A percentile compares a stretch with the other conserved stretches of the same genome.
Conservation (phyloP, 257 asterid genomes). For the Petunia axillaris region DNA sequence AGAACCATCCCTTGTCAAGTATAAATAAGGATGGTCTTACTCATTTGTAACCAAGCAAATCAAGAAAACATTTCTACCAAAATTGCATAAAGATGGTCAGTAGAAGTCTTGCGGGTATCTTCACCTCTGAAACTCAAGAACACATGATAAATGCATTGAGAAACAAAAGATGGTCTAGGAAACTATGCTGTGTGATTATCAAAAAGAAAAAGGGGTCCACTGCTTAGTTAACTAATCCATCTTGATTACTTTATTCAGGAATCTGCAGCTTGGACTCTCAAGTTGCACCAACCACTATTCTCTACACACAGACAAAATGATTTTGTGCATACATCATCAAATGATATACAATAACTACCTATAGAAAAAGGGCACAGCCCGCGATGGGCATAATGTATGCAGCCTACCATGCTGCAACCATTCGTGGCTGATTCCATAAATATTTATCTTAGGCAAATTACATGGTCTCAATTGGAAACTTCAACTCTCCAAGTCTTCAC, state of each 20-base stretch:
- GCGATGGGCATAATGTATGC: too few relatives aligned
- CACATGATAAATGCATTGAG: constrained; percentile 20
- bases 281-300: neutral
- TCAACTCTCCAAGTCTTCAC: neutral
- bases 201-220: neutral
- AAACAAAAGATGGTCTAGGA: constrained; percentile 2
- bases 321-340: neutral
- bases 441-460: neutral
- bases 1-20: too few relatives aligned
- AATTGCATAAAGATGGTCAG: constrained; percentile 3
- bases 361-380: neutral
- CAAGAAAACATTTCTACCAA: neutral
- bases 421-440: too few relatives aligned
- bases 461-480: neutral
- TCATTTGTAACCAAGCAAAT: too few relatives aligned
- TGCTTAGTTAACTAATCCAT: neutral
- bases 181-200: neutral
- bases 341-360: neutral
- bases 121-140: constrained; percentile 24
- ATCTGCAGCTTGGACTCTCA: neutral
- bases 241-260: neutral
- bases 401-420: too few relatives aligned
- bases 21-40: too few relatives aligned
- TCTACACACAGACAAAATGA: neutral
- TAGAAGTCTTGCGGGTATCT: constrained; percentile 24